These are phyloP conservation scores for Mycena epipterygia DNA, from an alignment of 768 basidiomycete species.

Conservation along the genomic window DNA sequence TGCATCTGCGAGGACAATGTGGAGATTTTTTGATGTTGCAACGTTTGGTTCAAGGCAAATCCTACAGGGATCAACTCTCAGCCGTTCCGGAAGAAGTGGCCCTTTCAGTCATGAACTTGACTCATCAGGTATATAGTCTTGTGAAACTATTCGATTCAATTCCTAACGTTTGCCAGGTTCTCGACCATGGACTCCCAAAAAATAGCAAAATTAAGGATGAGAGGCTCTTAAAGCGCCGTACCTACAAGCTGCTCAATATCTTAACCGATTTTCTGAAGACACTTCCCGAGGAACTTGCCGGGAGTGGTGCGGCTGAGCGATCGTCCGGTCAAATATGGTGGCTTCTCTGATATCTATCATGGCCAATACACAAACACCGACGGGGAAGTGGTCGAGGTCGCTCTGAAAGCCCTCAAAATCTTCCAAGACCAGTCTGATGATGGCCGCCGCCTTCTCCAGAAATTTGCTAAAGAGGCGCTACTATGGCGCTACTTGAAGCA, in stretches of 20 bases:
- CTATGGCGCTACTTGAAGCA: not conserved
- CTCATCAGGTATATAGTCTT: not conserved
- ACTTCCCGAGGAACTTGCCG: not conserved
- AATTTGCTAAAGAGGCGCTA: not conserved
- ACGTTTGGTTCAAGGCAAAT: not conserved
- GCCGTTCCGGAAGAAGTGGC: not conserved
- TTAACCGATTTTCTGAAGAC: not conserved
- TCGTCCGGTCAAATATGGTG: not conserved
- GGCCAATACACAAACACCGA: not conserved
- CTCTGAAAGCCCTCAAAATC: conserved; percentile 8
- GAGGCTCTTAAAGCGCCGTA: not conserved
- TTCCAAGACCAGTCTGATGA: not conserved
- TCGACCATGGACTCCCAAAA: too few relatives aligned
- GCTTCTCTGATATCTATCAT: conserved; percentile 10
- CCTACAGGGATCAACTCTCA: not conserved
- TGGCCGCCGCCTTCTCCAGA: not conserved
- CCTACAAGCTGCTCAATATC: conserved; percentile 1
- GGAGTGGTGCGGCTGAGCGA: not conserved
- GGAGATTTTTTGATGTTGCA: not conserved
- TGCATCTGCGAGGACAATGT: not conserved
- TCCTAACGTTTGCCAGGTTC: not conserved
- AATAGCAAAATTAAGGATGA: conserved; percentile 1
- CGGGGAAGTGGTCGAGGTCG: not conserved
- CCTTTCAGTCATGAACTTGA: not conserved
- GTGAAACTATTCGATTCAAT: not conserved